phyloP scores from a whole-genome alignment of 441 rosid genomes.

The Jatropha podagrica region DNA sequence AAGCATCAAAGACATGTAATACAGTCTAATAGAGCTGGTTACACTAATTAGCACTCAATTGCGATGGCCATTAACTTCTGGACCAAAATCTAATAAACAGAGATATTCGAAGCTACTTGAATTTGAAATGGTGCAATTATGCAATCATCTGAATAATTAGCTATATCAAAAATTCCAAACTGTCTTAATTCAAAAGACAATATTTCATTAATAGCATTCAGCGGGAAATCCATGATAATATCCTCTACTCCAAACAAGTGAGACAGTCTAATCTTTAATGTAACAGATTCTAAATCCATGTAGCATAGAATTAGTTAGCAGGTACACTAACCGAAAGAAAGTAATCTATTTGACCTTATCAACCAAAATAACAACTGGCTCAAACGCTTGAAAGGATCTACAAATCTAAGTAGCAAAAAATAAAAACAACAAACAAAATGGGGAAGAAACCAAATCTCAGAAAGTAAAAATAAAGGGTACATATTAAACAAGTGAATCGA shows the following conservation, averaged over 20 bases:
- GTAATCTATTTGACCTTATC: conserved; percentile 15
- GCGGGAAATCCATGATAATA: background rate
- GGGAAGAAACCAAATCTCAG: conserved; percentile 23
- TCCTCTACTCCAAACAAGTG: conserved; percentile 7
- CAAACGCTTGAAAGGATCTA: conserved; percentile 23
- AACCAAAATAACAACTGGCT: conserved; percentile 19
- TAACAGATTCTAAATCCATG: conserved; percentile 18
- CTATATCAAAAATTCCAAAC: background rate
- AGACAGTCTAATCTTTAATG: conserved; percentile 6
- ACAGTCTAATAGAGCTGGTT: background rate
- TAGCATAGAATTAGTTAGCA: conserved; percentile 6
- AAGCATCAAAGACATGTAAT: background rate
- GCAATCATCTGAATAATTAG: too few relatives aligned
- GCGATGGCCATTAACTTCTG: background rate
- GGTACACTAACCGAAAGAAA: conserved; percentile 25
- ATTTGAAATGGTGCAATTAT: background rate
- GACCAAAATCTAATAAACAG: too few relatives aligned
- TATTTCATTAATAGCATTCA: background rate
- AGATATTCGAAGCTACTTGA: too few relatives aligned
- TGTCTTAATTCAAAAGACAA: background rate
- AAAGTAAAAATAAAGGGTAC: conserved; percentile 6
- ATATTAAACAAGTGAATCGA: conserved; percentile 24
- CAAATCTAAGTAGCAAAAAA: conserved; percentile 19
- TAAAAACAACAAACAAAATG: conserved; percentile 26
- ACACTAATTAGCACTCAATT: background rate